Evolutionary conservation across 1,284 basidiomycete genomes (phyloP).

Genomic region (Boletellus deceptivus): DNA sequence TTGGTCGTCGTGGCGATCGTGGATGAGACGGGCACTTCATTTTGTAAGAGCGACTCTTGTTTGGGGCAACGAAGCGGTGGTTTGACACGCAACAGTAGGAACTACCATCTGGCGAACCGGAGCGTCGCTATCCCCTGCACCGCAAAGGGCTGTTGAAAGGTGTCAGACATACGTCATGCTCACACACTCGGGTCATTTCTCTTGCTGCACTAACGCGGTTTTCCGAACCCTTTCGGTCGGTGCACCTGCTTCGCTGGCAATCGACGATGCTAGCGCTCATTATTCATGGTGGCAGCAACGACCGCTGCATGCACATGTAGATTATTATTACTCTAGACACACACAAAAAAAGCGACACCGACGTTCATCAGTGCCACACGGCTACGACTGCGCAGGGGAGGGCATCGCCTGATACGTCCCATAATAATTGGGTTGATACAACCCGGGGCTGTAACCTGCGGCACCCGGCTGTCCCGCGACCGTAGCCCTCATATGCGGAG

Average conservation of each 20-base stretch:
- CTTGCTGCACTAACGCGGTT: too few species aligned
- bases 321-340: constrained; percentile 21
- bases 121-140: neutral
- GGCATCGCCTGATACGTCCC: constrained; percentile 34
- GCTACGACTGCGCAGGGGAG: constrained; percentile 32
- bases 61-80: constrained; percentile 47
- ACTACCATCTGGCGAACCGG: constrained; percentile 14
- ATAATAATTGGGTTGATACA: constrained; percentile 35
- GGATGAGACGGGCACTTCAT: constrained; percentile 39
- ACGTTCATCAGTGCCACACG: neutral
- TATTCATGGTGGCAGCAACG: constrained; percentile 16
- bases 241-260: too few species aligned
- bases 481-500: constrained; percentile 37
- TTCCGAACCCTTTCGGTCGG: too few species aligned
- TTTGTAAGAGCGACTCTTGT: constrained; percentile 35
- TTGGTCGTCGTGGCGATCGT: constrained; percentile 17
- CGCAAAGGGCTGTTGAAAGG: constrained; percentile 1
- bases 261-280: constrained; percentile 7
- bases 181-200: too few species aligned
- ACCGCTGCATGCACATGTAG: constrained; percentile 13
- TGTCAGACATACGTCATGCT: constrained; percentile 15
- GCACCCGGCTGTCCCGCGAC: constrained; percentile 25
- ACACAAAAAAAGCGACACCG: constrained; percentile 1
- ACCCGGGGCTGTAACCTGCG: constrained; percentile 17
- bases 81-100: constrained; percentile 44